Percentiles rank a stretch among this genome's conserved stretches.
These are phyloP conservation scores for Lagenaria siceraria DNA, from an alignment of 306 rosid genomes.

Conservation along the genomic window DNA sequence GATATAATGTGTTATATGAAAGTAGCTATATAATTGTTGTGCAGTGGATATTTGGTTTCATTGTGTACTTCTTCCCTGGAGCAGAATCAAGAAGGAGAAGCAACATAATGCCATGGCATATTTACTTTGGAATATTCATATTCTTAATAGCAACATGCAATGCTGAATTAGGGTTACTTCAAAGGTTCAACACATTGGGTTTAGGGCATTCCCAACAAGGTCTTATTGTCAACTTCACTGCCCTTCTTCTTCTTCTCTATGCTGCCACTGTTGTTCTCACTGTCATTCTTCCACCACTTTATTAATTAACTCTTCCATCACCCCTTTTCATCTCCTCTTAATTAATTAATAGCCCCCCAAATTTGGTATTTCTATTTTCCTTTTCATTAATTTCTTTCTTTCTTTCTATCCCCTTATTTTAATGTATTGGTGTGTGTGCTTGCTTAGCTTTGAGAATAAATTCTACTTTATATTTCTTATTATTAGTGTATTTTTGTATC, in stretches of 20 bases:
- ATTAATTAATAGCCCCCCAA: too few relatives aligned
- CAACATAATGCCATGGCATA: conserved; percentile 49
- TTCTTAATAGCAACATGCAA: conserved; percentile 38
- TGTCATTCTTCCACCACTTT: conserved; percentile 34
- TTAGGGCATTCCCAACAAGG: conserved; percentile 19
- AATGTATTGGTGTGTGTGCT: too few relatives aligned
- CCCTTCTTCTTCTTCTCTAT: conserved; percentile 41
- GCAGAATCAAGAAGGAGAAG: conserved; percentile 35
- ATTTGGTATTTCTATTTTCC: too few relatives aligned
- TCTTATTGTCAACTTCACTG: conserved; percentile 48
- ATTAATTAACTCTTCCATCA: neutral
- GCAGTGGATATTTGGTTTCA: conserved; percentile 44
- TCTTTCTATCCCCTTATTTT: too few relatives aligned
- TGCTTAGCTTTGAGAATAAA: too few relatives aligned
- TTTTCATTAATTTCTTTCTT: too few relatives aligned
- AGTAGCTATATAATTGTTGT: too few relatives aligned
- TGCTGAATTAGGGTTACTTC: conserved; percentile 34
- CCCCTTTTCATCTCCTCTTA: too few relatives aligned
- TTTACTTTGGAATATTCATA: conserved; percentile 35
- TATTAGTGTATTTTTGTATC: too few relatives aligned
- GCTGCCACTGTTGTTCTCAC: conserved; percentile 36
- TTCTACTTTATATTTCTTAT: too few relatives aligned
- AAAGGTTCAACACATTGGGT: conserved; percentile 2
- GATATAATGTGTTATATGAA: too few relatives aligned
- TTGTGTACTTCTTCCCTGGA: conserved; percentile 33